Base-by-base conservation (phyloP, 148 eudicot genomes). In the Amaranthus palmeri region DNA sequence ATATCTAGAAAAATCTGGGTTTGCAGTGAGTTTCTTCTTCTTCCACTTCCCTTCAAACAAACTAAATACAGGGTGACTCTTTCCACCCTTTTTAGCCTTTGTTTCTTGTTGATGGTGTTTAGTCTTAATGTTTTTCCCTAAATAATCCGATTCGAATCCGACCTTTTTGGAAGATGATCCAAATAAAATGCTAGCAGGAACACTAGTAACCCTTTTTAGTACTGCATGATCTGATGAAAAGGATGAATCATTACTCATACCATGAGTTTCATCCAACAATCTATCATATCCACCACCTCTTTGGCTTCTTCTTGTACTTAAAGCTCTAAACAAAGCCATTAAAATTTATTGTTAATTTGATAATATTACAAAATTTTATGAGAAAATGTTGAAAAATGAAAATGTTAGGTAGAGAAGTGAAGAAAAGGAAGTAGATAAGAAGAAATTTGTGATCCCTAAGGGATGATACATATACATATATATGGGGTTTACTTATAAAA, bases 1-100 rank as follows among this genome's bases (percentile, higher is more conserved):
- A 67, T 83, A 83, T 79, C 83, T 80, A 10, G 86, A 75, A 80
- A 83, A 77, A 61, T 83, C 86, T 10, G 83, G 86, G 73, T 83
- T 83, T 7, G 83, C 74, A 0, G 81, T 83, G 45, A 77, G 68
- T 79, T 80, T 83, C 77, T 81, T 80, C 76, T 83, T 83, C 81
- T 61, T 80, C 70, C 80, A 68, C 63, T 66, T 66, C 0, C 77
- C 65, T 9, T 72, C 83, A 62, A 82, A 82, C 50, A 82, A 67
- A 50, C 80, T 77, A 56, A 82, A 82, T 10, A 82, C 75, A 5
- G 85, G 85, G 47, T 79, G 85, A 65, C 54, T 61, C 71, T 82
- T 57, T 41, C 79, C 14, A 72, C 54, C 36, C 55, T 61, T 66
- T 49, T 72, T 52, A 67, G 65, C 36, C 14, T 42, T 61, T 61